These are phyloP conservation scores for Fusarium tupiense DNA, from an alignment of 2,329 filamentous ascomycete species.

Conservation along the genomic window DNA sequence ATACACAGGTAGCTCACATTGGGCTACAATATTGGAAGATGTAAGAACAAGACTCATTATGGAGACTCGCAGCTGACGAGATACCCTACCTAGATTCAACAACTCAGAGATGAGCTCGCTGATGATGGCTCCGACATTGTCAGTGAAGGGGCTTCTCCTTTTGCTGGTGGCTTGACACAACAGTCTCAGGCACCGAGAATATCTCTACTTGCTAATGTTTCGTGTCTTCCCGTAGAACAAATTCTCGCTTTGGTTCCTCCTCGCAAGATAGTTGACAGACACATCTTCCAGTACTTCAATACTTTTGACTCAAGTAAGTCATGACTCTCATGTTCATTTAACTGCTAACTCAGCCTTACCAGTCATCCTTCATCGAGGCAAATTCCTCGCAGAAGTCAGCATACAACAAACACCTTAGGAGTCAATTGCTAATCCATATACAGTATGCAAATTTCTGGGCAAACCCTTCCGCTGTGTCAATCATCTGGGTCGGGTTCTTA, in stretches of 20 bases:
- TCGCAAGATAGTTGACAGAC: slow-evolving; percentile 30
- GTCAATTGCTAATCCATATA: background rate
- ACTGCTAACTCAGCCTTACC: background rate
- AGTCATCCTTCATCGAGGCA: slow-evolving; percentile 12
- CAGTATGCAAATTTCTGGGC: slow-evolving; percentile 11
- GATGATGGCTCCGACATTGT: background rate
- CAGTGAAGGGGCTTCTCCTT: background rate
- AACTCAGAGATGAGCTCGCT: slow-evolving; percentile 3
- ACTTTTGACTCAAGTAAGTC: slow-evolving; percentile 18
- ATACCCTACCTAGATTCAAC: slow-evolving; percentile 1
- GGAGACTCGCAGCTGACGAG: background rate
- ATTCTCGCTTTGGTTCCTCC: slow-evolving; percentile 25
- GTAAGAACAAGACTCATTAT: background rate
- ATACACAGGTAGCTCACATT: slow-evolving; percentile 21
- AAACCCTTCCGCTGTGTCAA: background rate
- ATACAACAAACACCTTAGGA: background rate
- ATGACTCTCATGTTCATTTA: background rate
- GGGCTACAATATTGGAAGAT: slow-evolving; percentile 20
- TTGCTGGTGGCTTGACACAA: background rate
- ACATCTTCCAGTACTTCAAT: slow-evolving; percentile 33
- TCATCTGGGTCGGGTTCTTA: slow-evolving; percentile 16
- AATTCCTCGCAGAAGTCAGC: slow-evolving; percentile 11
- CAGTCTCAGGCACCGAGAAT: background rate
- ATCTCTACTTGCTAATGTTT: slow-evolving; percentile 3
- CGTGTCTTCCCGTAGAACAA: slow-evolving; percentile 4